Base-by-base conservation (phyloP, 75 land plant genomes). In the Picea glauca region DNA sequence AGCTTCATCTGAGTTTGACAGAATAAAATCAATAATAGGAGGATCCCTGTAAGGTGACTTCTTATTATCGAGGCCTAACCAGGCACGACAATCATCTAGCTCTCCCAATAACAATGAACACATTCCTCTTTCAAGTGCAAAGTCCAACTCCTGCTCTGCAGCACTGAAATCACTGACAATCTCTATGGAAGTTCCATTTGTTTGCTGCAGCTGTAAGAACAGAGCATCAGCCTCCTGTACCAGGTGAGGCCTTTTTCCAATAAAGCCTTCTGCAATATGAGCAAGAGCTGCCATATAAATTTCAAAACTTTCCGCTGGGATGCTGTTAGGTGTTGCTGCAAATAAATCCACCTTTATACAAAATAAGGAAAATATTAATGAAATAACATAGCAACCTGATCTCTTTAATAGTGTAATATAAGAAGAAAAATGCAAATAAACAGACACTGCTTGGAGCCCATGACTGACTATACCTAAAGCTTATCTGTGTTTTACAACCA, bases 221-320 rank as follows among this genome's bases (percentile, higher is more conserved):
- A 94, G 74, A 32, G 80, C 79, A 63, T 92, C 95, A 31, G 95
- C 96, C 59, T 92, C 86, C 78, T 85, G 81, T 72, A 96, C 90
- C 58, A 94, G 87, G 60, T 87, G 85, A 56, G 99, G 99, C 81
- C 84, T 94, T 81, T 92, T 94, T 33, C 85, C 79, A 23, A 78
- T 76, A 80, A 94, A 88, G 4, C 95, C 98, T 79, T 91, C 91
- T 2, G 95, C 91, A 74, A 96, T 92, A 72, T 86, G 87, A 13
- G 99, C 94, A 79, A 96, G 90, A 76, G 98, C 98, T n/a, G 88
- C 98, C 56, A 92, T 88, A 85, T 94, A 92, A 40, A 91, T 85
- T 78, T 96, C 98, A 80, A 87, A 90, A 60, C 87, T 85, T 74
- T 96, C 92, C 66, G 99, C 91, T 15, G 95, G 99, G n/a, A 96